Base-by-base conservation (phyloP, 2,329 filamentous ascomycete species). In the Hypoxylon sp. region DNA sequence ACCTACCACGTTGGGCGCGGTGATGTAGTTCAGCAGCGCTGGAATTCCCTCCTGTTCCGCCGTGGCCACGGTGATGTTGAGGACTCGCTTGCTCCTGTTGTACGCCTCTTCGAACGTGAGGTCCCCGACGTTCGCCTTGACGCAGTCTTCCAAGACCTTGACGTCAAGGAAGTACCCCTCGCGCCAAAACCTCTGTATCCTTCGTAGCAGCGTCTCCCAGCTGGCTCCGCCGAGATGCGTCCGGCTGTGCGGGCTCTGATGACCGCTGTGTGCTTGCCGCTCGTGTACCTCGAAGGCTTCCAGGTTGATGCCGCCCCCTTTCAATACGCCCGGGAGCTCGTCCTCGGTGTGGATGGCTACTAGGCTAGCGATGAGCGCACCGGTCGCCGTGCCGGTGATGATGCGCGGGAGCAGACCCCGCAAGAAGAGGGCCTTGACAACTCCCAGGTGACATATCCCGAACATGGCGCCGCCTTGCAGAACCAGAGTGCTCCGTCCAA, bases 101-200 rank as follows among this genome's bases (percentile, higher is more conserved):
- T 93, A 97, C 0, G 94, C 94, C 76, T 97, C 94, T 73, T 96
- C 91, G 69, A 98, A 98, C 0, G 93, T 97, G 60, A 96, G 73
- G 68, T 97, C 90, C 8, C 92, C 93, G 11, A 97, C 87, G 65
- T 97, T 96, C 11, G 88, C 86, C 55, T 89, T 84, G 11, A 97
- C 89, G 65, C 91, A 94, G 56, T 93, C 86, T 70, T 96, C 92
- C 41, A 98, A 77, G 8, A 96, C 88, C 35, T 83, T 85, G 3
- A 91, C 86, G 72, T 97, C 92, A 24, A 96, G 82, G 57, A 97
- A 90, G 69, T 96, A 92, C 0, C 92, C 92, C 65, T 93, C 88
- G 33, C 80, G 80, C 46, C 88, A 80, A 69, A 94, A 92, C 41
- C 92, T 83, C 51, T 78, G 79, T 8, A 90, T 70, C 42, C 92